Conservation (phyloP, 2,329 filamentous ascomycete genomes). For the Stemphylium beticola region DNA sequence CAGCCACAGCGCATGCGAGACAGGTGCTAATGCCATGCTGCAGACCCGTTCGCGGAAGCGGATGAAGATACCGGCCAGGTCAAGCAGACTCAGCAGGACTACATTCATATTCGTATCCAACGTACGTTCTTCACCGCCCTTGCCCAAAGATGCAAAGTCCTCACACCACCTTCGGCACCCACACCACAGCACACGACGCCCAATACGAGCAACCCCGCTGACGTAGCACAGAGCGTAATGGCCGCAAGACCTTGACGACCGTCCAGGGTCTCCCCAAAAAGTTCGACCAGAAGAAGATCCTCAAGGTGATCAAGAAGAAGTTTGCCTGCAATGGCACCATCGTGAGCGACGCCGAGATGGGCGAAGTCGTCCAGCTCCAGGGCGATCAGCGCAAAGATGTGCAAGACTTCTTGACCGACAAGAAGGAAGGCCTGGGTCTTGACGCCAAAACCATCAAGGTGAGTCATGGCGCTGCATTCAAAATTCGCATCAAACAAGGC, state of each 20-base stretch:
- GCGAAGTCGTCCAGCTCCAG: slow-evolving; percentile 99
- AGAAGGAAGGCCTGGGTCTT: slow-evolving; percentile 91
- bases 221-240: slow-evolving; percentile 88
- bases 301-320: slow-evolving; percentile 99
- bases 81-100: slow-evolving; percentile 87
- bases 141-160: neutral
- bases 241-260: slow-evolving; percentile 99
- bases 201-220: slow-evolving; percentile 38
- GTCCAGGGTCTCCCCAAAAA: slow-evolving; percentile 99
- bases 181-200: neutral
- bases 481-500: neutral
- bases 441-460: slow-evolving; percentile 98
- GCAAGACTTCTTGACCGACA: slow-evolving; percentile 95
- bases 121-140: slow-evolving; percentile 62
- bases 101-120: slow-evolving; percentile 99
- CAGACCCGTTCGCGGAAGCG: slow-evolving; percentile 99
- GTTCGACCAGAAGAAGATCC: slow-evolving; percentile 99
- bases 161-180: slow-evolving; percentile 1
- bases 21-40: slow-evolving; percentile 1
- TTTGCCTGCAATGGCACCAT: slow-evolving; percentile 99
- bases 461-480: slow-evolving; percentile 14
- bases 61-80: slow-evolving; percentile 98
- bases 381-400: slow-evolving; percentile 99
- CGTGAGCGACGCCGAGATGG: slow-evolving; percentile 93
- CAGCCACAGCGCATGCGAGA: slow-evolving; percentile 3